Conservation (phyloP, 306 rosid species). For the Mucuna pruriens region DNA sequence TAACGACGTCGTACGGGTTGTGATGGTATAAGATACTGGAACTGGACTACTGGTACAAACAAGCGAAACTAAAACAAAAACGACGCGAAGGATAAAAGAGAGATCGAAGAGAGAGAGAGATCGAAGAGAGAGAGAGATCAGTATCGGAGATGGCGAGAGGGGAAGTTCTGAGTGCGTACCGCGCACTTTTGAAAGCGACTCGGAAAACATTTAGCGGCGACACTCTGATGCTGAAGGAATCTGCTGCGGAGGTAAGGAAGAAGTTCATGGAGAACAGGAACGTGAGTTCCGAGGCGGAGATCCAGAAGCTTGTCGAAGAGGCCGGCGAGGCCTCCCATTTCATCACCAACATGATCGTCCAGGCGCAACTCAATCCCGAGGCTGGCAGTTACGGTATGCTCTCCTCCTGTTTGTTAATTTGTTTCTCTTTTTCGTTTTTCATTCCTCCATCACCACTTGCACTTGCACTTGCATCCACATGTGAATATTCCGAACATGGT, state of each 20-base stretch:
- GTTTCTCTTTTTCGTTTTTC: not conserved
- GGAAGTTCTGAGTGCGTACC: constrained; percentile 76
- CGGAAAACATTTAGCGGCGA: constrained; percentile 82
- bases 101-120: constrained; percentile 2
- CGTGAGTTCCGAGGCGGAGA: constrained; percentile 67
- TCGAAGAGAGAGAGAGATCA: constrained; percentile 18
- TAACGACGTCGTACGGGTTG: not conserved
- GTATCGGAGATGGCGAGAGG: constrained; percentile 53
- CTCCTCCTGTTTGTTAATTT: constrained; percentile 47
- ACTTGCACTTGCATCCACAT: not conserved
- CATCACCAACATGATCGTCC: constrained; percentile 82
- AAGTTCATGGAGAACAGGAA: constrained; percentile 75
- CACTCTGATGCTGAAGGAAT: constrained; percentile 61
- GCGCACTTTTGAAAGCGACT: constrained; percentile 77
- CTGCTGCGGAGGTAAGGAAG: constrained; percentile 75
- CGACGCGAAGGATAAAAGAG: not conserved
- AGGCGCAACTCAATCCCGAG: constrained; percentile 72
- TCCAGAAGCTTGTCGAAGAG: constrained; percentile 73
- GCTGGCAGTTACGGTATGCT: constrained; percentile 71
- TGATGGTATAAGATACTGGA: not conserved
- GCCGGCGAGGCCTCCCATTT: constrained; percentile 85
- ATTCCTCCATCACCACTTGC: not conserved
- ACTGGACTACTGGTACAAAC: not conserved
- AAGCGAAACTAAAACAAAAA: not conserved
- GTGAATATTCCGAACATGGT: no score